Conservation (phyloP, 176 grass and related monocot species). For the Tuctoria greenei region DNA sequence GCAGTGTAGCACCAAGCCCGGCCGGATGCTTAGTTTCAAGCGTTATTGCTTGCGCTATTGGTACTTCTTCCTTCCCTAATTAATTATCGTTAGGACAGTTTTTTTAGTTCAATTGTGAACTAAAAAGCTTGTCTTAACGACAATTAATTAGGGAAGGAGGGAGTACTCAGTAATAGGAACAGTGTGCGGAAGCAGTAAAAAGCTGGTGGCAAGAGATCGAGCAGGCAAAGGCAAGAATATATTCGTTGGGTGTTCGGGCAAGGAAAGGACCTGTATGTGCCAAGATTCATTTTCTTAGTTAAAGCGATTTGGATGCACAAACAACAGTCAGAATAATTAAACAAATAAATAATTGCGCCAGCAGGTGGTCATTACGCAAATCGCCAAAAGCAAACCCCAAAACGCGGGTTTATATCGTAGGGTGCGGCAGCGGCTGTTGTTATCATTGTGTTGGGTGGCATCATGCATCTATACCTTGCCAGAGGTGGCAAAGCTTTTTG, state of each 20-base stretch:
- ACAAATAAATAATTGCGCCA: not conserved
- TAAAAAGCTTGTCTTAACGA: no score
- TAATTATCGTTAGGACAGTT: no score
- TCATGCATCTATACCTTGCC: not conserved
- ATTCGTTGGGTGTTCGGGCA: not conserved
- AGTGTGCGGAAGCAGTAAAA: not conserved
- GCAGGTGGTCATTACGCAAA: not conserved
- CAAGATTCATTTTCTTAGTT: not conserved
- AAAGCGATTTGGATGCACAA: not conserved
- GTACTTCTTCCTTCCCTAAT: no score
- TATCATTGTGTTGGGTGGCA: not conserved
- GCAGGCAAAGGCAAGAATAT: not conserved
- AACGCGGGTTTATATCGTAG: not conserved
- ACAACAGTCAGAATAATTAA: not conserved
- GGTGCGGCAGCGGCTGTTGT: not conserved
- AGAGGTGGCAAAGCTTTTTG: no score
- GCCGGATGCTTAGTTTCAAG: slow-evolving; percentile 11
- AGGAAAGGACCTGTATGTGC: not conserved
- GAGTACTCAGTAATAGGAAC: not conserved
- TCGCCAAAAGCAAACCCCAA: not conserved
- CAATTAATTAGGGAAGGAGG: no score
- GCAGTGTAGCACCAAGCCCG: not conserved
- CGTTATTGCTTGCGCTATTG: not conserved
- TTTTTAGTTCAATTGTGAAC: no score
- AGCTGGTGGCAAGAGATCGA: not conserved